These are phyloP conservation scores for Ganoderma resinaceum DNA, from an alignment of 1,284 basidiomycete species.

Conservation along the genomic window DNA sequence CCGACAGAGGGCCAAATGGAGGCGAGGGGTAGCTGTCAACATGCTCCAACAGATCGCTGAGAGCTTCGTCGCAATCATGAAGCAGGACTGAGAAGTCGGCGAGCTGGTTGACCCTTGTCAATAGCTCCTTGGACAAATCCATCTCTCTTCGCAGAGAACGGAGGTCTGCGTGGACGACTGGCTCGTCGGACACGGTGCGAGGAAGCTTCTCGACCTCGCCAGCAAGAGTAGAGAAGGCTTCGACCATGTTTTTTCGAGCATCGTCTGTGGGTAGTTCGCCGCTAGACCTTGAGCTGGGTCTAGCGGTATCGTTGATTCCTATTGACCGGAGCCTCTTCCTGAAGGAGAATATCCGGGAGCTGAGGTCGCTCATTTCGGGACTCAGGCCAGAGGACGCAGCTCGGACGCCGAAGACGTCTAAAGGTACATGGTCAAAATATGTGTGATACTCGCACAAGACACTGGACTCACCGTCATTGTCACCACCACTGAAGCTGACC, in stretches of 20 bases:
- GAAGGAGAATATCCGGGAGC: constrained; percentile 43
- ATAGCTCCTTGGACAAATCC: constrained; percentile 52
- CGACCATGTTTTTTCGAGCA: constrained; percentile 50
- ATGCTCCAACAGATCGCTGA: constrained; percentile 84
- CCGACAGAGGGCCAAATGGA: constrained; percentile 59
- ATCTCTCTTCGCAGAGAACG: constrained; percentile 67
- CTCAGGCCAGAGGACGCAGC: constrained; percentile 37
- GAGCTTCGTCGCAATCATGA: constrained; percentile 67
- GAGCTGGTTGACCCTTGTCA: constrained; percentile 60
- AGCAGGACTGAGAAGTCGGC: constrained; percentile 57
- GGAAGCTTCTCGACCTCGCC: constrained; percentile 58
- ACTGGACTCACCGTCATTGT: constrained; percentile 38
- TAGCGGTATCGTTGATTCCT: constrained; percentile 61
- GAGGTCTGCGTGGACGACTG: constrained; percentile 59
- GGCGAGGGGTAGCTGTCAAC: constrained; percentile 76
- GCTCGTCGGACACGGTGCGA: constrained; percentile 44
- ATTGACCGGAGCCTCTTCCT: constrained; percentile 68
- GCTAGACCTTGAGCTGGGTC: constrained; percentile 50
- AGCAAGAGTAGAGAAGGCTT: constrained; percentile 54
- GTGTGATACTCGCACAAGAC: not conserved
- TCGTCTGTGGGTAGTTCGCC: constrained; percentile 59
- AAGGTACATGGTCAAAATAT: not conserved
- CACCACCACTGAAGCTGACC: constrained; percentile 19
- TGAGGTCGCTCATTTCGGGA: constrained; percentile 38
- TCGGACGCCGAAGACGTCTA: constrained; percentile 67